A percentile compares a stretch with the other conserved stretches of the same genome.
Evolutionary conservation across 768 basidiomycete genomes (phyloP).

Genomic region (Lentinula edodes): DNA sequence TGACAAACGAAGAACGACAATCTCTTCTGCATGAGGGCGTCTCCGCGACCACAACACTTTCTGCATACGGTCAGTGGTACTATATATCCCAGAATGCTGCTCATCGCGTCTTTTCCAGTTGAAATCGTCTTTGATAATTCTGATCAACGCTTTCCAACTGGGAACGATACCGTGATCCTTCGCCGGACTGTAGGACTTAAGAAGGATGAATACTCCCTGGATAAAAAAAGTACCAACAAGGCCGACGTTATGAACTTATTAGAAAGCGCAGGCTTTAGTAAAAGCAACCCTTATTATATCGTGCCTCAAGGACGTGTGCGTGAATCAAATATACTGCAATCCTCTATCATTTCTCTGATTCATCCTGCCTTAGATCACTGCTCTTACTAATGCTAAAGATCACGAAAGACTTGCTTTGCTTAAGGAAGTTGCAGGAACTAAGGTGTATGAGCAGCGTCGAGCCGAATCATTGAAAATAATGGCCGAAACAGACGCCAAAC

Average conservation of each 20-base stretch:
- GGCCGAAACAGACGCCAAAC: conserved; percentile 93
- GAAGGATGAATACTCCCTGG: conserved; percentile 97
- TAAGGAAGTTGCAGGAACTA: conserved; percentile 97
- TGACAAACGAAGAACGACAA: conserved; percentile 90
- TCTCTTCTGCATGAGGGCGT: conserved; percentile 93
- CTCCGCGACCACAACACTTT: conserved; percentile 80
- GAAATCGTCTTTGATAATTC: conserved; percentile 96
- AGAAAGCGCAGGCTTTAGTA: conserved; percentile 95
- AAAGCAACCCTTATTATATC: conserved; percentile 98
- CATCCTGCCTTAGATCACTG: conserved; percentile 66
- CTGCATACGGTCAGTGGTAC: conserved; percentile 69
- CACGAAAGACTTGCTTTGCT: conserved; percentile 88
- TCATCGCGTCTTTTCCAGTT: conserved; percentile 32
- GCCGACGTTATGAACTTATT: conserved; percentile 97
- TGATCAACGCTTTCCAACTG: conserved; percentile 91
- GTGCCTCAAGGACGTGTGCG: conserved; percentile 94
- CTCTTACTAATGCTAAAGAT: conserved; percentile 95
- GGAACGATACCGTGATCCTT: conserved; percentile 79
- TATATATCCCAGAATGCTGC: background rate
- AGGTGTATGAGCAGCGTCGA: conserved; percentile 94
- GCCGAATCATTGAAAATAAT: conserved; percentile 93
- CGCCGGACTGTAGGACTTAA: conserved; percentile 94
- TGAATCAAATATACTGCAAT: conserved; percentile 9
- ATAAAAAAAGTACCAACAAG: conserved; percentile 92
- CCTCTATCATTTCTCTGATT: background rate